Conservation (phyloP, 495 filamentous ascomycete genomes). For the Astrocystis sublimbata region DNA sequence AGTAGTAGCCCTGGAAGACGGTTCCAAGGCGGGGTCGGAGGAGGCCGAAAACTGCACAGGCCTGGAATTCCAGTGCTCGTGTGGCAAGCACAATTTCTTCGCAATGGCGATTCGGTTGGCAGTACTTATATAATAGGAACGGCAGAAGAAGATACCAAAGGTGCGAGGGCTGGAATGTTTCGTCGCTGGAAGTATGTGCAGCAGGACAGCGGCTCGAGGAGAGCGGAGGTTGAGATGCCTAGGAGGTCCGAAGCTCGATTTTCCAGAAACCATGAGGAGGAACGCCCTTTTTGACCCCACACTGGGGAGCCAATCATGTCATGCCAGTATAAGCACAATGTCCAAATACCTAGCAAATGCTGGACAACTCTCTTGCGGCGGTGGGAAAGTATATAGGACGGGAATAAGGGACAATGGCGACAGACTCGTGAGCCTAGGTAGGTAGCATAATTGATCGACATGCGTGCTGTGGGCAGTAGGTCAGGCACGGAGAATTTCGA, state of each 20-base stretch:
- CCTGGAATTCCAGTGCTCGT: not conserved
- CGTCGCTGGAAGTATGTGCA: not conserved
- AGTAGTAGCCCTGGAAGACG: not conserved
- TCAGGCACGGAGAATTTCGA: not conserved
- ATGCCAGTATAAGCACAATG: not conserved
- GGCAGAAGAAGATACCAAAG: not conserved
- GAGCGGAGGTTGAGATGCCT: no score
- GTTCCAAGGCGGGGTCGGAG: not conserved
- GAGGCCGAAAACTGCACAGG: not conserved
- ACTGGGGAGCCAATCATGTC: constrained; percentile 6
- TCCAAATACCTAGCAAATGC: not conserved
- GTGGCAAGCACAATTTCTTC: not conserved
- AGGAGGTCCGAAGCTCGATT: not conserved
- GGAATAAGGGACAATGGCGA: not conserved
- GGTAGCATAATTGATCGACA: no score
- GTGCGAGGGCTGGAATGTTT: no score
- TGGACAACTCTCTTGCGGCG: no score
- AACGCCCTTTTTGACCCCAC: constrained; percentile 6
- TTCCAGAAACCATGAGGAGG: not conserved
- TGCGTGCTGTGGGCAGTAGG: not conserved
- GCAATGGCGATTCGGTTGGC: not conserved
- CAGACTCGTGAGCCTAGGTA: no score
- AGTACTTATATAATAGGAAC: not conserved
- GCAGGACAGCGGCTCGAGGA: no score
- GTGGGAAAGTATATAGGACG: not conserved